These are phyloP conservation scores for Panicum miliaceum DNA, from an alignment of 176 grass and related monocot genomes.

Conservation along the genomic window DNA sequence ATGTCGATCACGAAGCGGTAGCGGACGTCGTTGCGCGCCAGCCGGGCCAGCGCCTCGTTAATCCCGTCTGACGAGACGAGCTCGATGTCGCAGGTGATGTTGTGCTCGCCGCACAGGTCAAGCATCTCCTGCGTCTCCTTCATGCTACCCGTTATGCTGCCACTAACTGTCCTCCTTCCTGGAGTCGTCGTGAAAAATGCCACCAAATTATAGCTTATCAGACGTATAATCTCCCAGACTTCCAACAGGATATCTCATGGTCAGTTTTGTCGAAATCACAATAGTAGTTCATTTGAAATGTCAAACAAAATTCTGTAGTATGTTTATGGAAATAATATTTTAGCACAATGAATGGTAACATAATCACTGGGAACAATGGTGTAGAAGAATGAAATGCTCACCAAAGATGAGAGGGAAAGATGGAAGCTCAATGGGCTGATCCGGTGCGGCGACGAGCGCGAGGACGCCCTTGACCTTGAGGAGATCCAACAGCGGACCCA, in stretches of 20 bases:
- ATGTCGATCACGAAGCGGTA: conserved; percentile 86
- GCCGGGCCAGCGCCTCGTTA: conserved; percentile 59
- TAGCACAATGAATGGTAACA: too few relatives aligned
- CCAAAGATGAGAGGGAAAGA: conserved; percentile 93
- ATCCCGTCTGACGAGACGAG: conserved; percentile 58
- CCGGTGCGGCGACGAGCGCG: conserved; percentile 74
- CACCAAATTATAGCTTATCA: too few relatives aligned
- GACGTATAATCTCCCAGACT: too few relatives aligned
- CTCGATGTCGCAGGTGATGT: conserved; percentile 79
- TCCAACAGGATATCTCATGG: too few relatives aligned
- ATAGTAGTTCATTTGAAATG: too few relatives aligned
- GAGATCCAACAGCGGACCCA: conserved; percentile 77
- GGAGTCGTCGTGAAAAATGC: background rate
- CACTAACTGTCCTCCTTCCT: conserved; percentile 64
- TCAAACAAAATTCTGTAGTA: too few relatives aligned
- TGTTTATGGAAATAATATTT: too few relatives aligned
- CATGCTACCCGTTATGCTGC: conserved; percentile 82
- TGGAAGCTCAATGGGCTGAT: conserved; percentile 80
- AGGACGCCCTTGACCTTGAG: conserved; percentile 75
- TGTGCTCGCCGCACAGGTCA: conserved; percentile 63
- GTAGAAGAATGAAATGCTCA: background rate
- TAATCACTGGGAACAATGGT: too few relatives aligned
- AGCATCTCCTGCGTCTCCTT: conserved; percentile 95
- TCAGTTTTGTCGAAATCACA: too few relatives aligned
- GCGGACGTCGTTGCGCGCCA: conserved; percentile 79